Conservation (phyloP, 2,329 filamentous ascomycete species). For the Nemania sp. region DNA sequence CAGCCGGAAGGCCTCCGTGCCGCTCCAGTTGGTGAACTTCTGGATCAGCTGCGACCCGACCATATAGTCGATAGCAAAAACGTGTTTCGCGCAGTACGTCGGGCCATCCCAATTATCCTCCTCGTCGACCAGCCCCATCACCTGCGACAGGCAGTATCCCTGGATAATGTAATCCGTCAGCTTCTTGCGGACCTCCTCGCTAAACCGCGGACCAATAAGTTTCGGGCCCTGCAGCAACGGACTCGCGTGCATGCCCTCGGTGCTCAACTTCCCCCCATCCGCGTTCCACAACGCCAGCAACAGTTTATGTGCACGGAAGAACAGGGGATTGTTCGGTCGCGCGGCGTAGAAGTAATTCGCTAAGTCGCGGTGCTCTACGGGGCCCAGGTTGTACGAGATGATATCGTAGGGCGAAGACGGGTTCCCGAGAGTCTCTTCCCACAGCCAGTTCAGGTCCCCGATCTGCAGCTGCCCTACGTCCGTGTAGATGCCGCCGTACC, state of each 20-base stretch:
- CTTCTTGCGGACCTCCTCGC: slow-evolving; percentile 46
- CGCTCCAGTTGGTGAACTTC: slow-evolving; percentile 55
- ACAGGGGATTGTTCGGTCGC: slow-evolving; percentile 48
- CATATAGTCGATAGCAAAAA: slow-evolving; percentile 56
- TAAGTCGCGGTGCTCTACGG: slow-evolving; percentile 41
- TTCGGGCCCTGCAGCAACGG: slow-evolving; percentile 51
- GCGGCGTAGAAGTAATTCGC: slow-evolving; percentile 55
- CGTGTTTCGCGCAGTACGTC: slow-evolving; percentile 50
- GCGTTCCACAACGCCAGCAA: slow-evolving; percentile 55
- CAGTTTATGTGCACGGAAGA: slow-evolving; percentile 51
- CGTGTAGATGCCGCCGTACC: slow-evolving; percentile 60
- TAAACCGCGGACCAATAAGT: slow-evolving; percentile 42
- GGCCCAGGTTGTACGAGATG: slow-evolving; percentile 49
- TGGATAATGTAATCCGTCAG: slow-evolving; percentile 62
- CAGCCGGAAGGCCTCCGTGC: slow-evolving; percentile 52
- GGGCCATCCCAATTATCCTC: slow-evolving; percentile 58
- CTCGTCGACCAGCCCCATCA: slow-evolving; percentile 55
- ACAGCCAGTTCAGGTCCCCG: slow-evolving; percentile 58
- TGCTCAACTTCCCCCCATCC: slow-evolving; percentile 48
- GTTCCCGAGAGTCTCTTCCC: slow-evolving; percentile 53
- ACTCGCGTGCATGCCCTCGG: slow-evolving; percentile 54
- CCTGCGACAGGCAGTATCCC: slow-evolving; percentile 55
- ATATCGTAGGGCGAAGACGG: slow-evolving; percentile 51
- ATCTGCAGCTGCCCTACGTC: slow-evolving; percentile 62
- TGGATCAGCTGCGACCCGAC: slow-evolving; percentile 56